These are phyloP conservation scores for Cyclospora cayetanensis DNA, from an alignment of 169 alveolate genomes.

Conservation along the genomic window DNA sequence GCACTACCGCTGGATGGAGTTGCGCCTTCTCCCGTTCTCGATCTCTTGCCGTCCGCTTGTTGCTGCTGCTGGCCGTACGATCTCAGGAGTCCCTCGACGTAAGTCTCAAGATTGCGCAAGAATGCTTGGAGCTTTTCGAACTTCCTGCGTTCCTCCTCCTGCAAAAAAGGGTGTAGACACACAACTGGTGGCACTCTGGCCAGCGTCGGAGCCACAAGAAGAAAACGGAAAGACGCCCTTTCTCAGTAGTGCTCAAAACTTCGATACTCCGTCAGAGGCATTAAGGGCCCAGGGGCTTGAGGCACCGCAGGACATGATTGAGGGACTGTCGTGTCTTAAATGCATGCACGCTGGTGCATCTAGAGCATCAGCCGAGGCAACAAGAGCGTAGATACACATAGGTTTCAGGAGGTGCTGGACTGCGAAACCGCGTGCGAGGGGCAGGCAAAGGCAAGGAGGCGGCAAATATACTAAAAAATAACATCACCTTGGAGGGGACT, in stretches of 20 bases:
- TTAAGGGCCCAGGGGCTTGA: too few relatives aligned
- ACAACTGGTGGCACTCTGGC: neutral
- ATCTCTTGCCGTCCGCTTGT: conserved; percentile 15
- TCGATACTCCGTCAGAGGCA: neutral
- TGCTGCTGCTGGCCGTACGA: conserved; percentile 53
- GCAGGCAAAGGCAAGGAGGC: too few relatives aligned
- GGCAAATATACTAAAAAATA: too few relatives aligned
- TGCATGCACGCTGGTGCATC: too few relatives aligned
- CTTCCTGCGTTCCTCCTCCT: conserved; percentile 63
- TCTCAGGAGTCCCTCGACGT: conserved; percentile 61
- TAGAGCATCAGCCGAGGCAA: too few relatives aligned
- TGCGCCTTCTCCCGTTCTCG: conserved; percentile 32
- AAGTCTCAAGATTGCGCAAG: conserved; percentile 19
- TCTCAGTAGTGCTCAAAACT: neutral
- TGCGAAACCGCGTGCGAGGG: too few relatives aligned
- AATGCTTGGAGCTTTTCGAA: conserved; percentile 59
- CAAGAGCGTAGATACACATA: too few relatives aligned
- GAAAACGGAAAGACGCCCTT: neutral
- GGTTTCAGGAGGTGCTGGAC: too few relatives aligned
- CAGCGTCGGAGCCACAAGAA: neutral
- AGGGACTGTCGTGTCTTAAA: too few relatives aligned
- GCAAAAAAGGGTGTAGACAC: neutral
- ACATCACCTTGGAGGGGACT: too few relatives aligned
- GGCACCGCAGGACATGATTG: too few relatives aligned
- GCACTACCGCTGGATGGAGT: neutral